Base-by-base conservation (phyloP, 2,329 filamentous ascomycete species). In the Colletotrichum navitas region DNA sequence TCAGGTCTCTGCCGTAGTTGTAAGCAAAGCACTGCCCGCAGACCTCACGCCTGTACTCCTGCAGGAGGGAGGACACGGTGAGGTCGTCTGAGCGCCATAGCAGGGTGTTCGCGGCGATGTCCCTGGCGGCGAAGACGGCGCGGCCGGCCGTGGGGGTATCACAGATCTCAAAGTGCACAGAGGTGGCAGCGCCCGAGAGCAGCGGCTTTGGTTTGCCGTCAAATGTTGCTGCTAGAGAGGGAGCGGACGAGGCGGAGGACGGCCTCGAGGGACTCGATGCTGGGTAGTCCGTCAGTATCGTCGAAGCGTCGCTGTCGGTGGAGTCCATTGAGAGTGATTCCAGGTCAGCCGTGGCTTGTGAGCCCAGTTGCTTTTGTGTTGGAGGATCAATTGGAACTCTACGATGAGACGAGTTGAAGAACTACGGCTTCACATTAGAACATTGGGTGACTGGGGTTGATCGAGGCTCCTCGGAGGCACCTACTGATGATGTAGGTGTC, bases 181-280 rank as follows among this genome's bases (percentile, higher is more conserved):
- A 71, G 52, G 51, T 43, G n/a, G 68, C 64, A 5, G 58, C 58
- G 16, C 68, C 68, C 16, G 59, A 24, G n/a, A 63, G 58, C 2
- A 47, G n/a, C 8, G 45, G n/a, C 11, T 59, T 68, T 2, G 45
- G 16, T 2, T 34, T 39, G 55, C 56, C 55, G 41, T 67, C 63
- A 21, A 18, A 43, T 1, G 51, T 32, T 21, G 29, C 16, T 34
- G 66, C 5, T 43, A 58, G 21, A 1, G 66, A 65, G 43, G 68
- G 52, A 39, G 52, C 58, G 14, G 68, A 71, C 6, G 68, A 71
- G 65, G 52, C 52, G 8, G 68, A 63, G 5, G 68, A 71, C 14
- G 68, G 65, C 18, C 68, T 56, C 10, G 68, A 71, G 45, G 52
- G 86, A 73, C 84, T 71, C 18, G 68, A 71, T 32, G 65, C 58